These are phyloP conservation scores for Antitrichia curtipendula DNA, from an alignment of 225 moss, liverwort and hornwort genomes.

Conservation along the genomic window DNA sequence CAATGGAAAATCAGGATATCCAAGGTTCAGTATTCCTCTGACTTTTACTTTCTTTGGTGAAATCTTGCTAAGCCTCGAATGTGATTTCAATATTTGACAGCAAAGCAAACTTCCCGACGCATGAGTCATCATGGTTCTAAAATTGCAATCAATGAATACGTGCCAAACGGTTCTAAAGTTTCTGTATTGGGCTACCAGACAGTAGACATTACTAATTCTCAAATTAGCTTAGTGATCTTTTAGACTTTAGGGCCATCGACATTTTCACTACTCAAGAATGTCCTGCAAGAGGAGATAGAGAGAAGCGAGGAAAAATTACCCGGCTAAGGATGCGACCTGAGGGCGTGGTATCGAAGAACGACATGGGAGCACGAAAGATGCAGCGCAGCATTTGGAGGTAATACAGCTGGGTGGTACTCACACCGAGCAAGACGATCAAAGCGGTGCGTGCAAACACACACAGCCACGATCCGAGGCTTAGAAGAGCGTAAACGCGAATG, in stretches of 20 bases:
- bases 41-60: not conserved
- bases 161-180: not conserved
- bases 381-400: conserved; percentile 58
- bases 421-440: conserved; percentile 33
- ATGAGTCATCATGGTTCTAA: not conserved
- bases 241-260: not conserved
- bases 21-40: not conserved
- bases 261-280: not conserved
- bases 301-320: not conserved
- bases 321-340: conserved; percentile 56
- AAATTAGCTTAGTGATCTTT: not conserved
- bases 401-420: conserved; percentile 46
- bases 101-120: not conserved
- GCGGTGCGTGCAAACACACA: conserved; percentile 31
- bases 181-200: not conserved
- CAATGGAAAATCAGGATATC: not conserved
- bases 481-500: conserved; percentile 34
- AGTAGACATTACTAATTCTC: not conserved
- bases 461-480: conserved; percentile 37
- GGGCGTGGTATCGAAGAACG: conserved; percentile 83
- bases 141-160: not conserved
- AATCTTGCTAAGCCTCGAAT: not conserved
- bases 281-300: not conserved
- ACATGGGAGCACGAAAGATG: conserved; percentile 70
- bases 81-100: not conserved